phyloP scores from a whole-genome alignment of 2,329 filamentous ascomycete genomes.

The Aspergillus hortae region DNA sequence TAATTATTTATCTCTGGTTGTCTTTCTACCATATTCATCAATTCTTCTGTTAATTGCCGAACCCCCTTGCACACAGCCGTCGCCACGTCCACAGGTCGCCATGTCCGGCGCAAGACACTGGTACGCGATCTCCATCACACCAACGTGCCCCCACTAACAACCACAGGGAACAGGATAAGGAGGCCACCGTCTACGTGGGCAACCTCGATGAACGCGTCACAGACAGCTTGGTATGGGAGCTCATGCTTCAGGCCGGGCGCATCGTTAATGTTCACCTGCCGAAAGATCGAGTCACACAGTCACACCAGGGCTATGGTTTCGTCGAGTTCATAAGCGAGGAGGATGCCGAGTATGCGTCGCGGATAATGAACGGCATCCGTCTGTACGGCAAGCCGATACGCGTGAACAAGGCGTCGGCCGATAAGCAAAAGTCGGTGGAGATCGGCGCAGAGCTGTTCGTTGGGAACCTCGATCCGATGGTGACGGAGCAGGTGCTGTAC shows the following conservation, averaged over 20 bases:
- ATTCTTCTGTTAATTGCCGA: conserved; percentile 1
- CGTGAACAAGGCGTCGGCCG: conserved; percentile 90
- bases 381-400: conserved; percentile 91
- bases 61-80: conserved; percentile 1
- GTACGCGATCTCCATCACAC: conserved; percentile 42
- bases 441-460: conserved; percentile 97
- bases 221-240: conserved; percentile 88
- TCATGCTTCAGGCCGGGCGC: conserved; percentile 96
- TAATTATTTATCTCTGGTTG: background rate
- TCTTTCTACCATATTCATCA: background rate
- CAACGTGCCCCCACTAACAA: too few species aligned
- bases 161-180: conserved; percentile 92
- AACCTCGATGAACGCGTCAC: conserved; percentile 96
- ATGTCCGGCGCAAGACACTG: conserved; percentile 76
- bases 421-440: conserved; percentile 90
- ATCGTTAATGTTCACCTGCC: conserved; percentile 98
- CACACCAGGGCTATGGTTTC: conserved; percentile 97
- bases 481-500: conserved; percentile 93
- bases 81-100: conserved; percentile 50
- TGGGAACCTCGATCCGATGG: conserved; percentile 89
- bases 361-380: conserved; percentile 94
- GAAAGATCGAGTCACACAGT: conserved; percentile 95
- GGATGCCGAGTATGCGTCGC: conserved; percentile 93
- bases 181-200: conserved; percentile 95
- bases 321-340: conserved; percentile 96